These are phyloP conservation scores for Botrytis elliptica DNA, from an alignment of 2,329 filamentous ascomycete genomes.

Conservation along the genomic window DNA sequence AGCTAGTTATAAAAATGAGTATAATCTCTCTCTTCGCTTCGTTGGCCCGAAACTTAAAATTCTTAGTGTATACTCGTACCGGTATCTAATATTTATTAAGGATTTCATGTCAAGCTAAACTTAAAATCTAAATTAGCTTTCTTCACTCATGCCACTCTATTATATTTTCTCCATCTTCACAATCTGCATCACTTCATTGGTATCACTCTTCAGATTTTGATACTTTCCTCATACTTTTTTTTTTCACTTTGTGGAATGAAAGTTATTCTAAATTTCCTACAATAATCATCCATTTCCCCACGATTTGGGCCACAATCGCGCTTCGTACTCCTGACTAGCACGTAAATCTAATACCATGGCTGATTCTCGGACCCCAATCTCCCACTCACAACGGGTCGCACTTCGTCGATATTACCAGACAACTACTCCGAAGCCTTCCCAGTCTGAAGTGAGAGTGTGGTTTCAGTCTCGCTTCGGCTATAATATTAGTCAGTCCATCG, in stretches of 20 bases:
- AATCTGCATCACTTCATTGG: neutral
- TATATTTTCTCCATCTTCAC: neutral
- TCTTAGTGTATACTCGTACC: no score
- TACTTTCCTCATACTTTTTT: neutral
- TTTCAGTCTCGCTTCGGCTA: constrained; percentile 25
- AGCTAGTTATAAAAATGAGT: no score
- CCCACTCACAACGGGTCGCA: constrained; percentile 21
- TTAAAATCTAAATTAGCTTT: neutral
- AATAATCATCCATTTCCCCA: neutral
- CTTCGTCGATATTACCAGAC: constrained; percentile 25
- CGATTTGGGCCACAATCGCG: neutral
- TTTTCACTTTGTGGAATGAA: neutral
- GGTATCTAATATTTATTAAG: neutral
- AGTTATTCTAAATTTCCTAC: neutral
- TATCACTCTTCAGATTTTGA: neutral
- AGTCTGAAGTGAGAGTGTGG: constrained; percentile 23
- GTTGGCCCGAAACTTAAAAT: neutral
- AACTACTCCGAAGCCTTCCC: constrained; percentile 23
- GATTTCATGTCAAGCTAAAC: neutral
- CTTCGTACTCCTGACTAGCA: neutral
- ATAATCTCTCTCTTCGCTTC: neutral
- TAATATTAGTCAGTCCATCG: constrained; percentile 26
- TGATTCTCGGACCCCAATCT: neutral
- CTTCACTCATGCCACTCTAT: neutral
- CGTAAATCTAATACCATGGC: neutral